phyloP scores from a whole-genome alignment of 1,284 basidiomycete species.

The Trametes hirsuta region DNA sequence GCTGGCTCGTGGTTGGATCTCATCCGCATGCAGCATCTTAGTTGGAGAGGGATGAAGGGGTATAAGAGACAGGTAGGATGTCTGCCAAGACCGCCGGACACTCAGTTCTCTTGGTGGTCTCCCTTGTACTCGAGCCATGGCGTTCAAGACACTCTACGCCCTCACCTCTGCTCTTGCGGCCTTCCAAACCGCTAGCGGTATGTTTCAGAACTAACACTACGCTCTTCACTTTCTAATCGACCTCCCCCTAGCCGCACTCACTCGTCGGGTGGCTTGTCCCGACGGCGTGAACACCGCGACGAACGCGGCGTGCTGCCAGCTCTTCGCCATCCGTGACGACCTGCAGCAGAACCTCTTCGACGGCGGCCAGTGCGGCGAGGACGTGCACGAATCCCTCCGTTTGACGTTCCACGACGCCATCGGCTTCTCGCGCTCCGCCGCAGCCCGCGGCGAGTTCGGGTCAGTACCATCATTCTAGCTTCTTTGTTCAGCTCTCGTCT shows the following conservation, averaged over 20 bases:
- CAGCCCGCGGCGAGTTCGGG: constrained; percentile 8
- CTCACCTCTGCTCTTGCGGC: constrained; percentile 9
- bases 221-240: background rate
- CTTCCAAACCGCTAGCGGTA: constrained; percentile 7
- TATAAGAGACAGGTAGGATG: background rate
- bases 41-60: background rate
- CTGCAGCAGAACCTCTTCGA: constrained; percentile 21
- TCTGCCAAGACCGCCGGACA: background rate
- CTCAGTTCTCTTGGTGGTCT: background rate
- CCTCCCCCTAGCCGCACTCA: background rate
- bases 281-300: constrained; percentile 13
- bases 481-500: background rate
- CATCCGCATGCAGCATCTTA: background rate
- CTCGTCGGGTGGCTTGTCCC: constrained; percentile 15
- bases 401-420: constrained; percentile 23
- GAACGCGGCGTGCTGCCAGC: constrained; percentile 16
- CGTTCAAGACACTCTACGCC: constrained; percentile 1
- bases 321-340: constrained; percentile 15
- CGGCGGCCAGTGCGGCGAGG: constrained; percentile 16
- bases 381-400: constrained; percentile 20
- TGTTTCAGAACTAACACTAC: background rate
- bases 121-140: background rate
- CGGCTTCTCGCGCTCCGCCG: constrained; percentile 12
- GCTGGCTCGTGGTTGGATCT: background rate
- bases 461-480: background rate